These are phyloP conservation scores for Yamadazyma atlantica DNA, from an alignment of 1,139 yeast genomes.

Conservation along the genomic window DNA sequence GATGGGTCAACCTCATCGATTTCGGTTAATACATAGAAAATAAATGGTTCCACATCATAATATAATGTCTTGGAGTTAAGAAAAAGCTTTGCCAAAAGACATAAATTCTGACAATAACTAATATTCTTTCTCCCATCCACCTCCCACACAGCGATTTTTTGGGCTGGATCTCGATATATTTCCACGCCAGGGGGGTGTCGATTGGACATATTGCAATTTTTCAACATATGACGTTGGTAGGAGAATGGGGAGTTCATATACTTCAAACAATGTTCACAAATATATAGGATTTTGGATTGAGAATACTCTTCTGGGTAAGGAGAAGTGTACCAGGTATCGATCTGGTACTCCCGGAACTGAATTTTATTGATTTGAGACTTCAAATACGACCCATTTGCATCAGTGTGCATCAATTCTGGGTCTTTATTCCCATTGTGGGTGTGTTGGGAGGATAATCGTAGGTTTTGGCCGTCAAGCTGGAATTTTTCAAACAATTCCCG, in stretches of 20 bases:
- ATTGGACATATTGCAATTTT: slow-evolving; percentile 56
- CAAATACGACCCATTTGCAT: slow-evolving; percentile 9
- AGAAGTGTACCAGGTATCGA: slow-evolving; percentile 89
- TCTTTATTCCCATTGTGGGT: too few species aligned
- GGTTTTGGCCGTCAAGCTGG: slow-evolving; percentile 23
- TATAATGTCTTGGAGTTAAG: slow-evolving; percentile 88
- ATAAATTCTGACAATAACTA: slow-evolving; percentile 82
- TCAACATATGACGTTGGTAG: slow-evolving; percentile 66
- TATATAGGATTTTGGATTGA: slow-evolving; percentile 57
- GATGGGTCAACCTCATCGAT: slow-evolving; percentile 47
- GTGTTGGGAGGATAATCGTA: slow-evolving; percentile 13
- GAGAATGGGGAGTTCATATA: slow-evolving; percentile 74
- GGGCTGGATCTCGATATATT: slow-evolving; percentile 63
- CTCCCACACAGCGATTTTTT: slow-evolving; percentile 74
- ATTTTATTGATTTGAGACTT: slow-evolving; percentile 48
- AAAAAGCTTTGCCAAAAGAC: slow-evolving; percentile 85
- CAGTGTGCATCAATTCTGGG: slow-evolving; percentile 1
- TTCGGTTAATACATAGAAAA: slow-evolving; percentile 82
- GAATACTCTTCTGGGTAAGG: slow-evolving; percentile 92
- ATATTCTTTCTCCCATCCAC: slow-evolving; percentile 87
- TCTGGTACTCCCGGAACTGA: slow-evolving; percentile 68
- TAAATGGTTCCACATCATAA: slow-evolving; percentile 93
- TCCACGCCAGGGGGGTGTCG: slow-evolving; percentile 89
- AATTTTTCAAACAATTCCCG: slow-evolving; percentile 45
- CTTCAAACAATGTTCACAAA: slow-evolving; percentile 85